phyloP scores from a whole-genome alignment of 1,139 yeast genomes.

The Protomyces inundatus region DNA sequence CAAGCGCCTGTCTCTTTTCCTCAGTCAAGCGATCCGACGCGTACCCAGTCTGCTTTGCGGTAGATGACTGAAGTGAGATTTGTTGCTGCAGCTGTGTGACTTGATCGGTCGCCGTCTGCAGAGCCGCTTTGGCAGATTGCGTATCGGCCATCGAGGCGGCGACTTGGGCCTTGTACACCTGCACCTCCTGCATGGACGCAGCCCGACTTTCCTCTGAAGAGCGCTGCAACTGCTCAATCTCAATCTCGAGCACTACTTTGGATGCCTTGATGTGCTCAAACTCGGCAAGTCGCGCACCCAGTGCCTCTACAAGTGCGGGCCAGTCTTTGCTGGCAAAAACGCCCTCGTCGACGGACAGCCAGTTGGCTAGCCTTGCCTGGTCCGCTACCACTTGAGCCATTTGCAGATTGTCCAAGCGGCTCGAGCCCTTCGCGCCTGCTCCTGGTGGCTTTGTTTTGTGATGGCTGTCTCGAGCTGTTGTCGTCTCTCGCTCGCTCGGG shows the following conservation, averaged over 20 bases:
- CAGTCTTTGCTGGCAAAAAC: background rate
- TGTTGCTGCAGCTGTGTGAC: background rate
- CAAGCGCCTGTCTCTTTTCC: constrained; percentile 44
- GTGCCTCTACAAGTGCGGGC: constrained; percentile 4
- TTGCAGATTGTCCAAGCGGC: too few relatives aligned
- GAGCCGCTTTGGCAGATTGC: background rate
- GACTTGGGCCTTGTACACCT: background rate
- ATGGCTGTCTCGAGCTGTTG: too few relatives aligned
- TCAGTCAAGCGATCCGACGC: constrained; percentile 31
- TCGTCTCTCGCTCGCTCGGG: too few relatives aligned
- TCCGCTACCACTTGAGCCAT: background rate
- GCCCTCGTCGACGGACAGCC: background rate
- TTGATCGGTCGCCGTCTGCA: background rate
- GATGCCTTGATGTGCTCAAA: constrained; percentile 26
- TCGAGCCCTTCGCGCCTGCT: too few relatives aligned
- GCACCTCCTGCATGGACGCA: background rate
- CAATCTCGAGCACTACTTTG: constrained; percentile 27
- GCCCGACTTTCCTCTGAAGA: constrained; percentile 6
- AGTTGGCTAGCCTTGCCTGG: background rate
- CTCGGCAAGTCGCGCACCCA: constrained; percentile 25
- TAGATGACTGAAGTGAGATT: background rate
- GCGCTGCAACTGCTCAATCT: constrained; percentile 28
- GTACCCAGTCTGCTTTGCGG: constrained; percentile 25
- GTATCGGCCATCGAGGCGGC: background rate
- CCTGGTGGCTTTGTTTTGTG: too few relatives aligned